phyloP scores from a whole-genome alignment of 2,329 filamentous ascomycete genomes.

The Aspergillus brasiliensis region DNA sequence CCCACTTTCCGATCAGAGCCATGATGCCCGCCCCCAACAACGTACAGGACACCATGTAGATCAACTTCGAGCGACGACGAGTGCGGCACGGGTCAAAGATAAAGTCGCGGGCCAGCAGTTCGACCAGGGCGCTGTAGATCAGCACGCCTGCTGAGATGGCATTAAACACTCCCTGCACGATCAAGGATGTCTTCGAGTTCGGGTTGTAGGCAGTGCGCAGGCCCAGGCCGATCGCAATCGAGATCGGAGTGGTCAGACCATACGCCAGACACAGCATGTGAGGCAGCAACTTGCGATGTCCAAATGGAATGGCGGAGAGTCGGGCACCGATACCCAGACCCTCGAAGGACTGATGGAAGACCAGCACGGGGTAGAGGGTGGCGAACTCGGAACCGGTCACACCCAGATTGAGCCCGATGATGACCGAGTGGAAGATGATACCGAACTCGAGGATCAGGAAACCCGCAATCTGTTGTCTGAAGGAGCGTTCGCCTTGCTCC shows the following conservation, averaged over 20 bases:
- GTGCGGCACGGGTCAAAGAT: conserved; percentile 5
- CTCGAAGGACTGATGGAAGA: conserved; percentile 67
- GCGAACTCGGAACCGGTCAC: conserved; percentile 60
- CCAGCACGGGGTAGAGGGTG: conserved; percentile 60
- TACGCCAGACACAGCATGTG: conserved; percentile 1
- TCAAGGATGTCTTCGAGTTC: conserved; percentile 1
- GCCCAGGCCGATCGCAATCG: conserved; percentile 1
- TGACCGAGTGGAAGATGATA: conserved; percentile 65
- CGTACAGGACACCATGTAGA: conserved; percentile 46
- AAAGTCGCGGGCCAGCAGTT: conserved; percentile 3
- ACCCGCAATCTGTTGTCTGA: conserved; percentile 41
- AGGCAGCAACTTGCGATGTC: conserved; percentile 13
- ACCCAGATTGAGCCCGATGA: conserved; percentile 64
- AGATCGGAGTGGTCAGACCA: conserved; percentile 3
- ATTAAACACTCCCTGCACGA: conserved; percentile 4
- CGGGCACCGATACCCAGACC: conserved; percentile 64
- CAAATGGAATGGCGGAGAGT: conserved; percentile 59
- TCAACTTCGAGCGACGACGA: conserved; percentile 25
- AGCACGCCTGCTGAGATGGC: not conserved
- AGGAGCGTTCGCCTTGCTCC: conserved; percentile 28
- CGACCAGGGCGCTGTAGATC: conserved; percentile 4
- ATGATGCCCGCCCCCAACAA: conserved; percentile 50
- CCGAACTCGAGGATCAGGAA: conserved; percentile 59
- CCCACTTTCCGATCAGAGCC: conserved; percentile 56
- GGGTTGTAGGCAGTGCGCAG: conserved; percentile 1